A percentile compares a stretch with the other conserved stretches of the same genome.
These are phyloP conservation scores for Mucor irregularis DNA, from an alignment of 371 early-diverging fungal genomes.

Conservation along the genomic window DNA sequence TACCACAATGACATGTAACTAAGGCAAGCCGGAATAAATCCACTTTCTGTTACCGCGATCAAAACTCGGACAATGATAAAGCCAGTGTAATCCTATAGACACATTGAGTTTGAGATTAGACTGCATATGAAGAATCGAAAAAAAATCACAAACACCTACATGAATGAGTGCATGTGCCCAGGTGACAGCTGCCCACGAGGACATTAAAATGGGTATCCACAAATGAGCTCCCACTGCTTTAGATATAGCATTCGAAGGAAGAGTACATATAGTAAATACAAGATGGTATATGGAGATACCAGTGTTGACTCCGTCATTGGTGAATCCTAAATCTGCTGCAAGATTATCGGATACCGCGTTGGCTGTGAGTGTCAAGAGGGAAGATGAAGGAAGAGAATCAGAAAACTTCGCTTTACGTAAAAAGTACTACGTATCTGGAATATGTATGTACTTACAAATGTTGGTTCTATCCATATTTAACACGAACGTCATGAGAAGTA, in stretches of 20 bases:
- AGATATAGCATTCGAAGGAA: slow-evolving; percentile 52
- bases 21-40: slow-evolving; percentile 62
- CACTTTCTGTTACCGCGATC: slow-evolving; percentile 50
- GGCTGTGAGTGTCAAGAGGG: slow-evolving; percentile 12
- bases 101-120: neutral
- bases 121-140: neutral
- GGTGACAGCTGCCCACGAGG: slow-evolving; percentile 59
- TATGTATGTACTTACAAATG: slow-evolving; percentile 10
- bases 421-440: no score
- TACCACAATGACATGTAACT: slow-evolving; percentile 60
- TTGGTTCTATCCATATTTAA: slow-evolving; percentile 29
- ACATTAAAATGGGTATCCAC: slow-evolving; percentile 64
- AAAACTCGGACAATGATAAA: slow-evolving; percentile 33
- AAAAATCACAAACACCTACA: slow-evolving; percentile 9
- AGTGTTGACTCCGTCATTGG: slow-evolving; percentile 33
- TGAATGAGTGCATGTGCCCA: slow-evolving; percentile 38
- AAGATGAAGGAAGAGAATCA: neutral
- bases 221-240: slow-evolving; percentile 56
- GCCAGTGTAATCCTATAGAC: slow-evolving; percentile 24
- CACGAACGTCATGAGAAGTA: slow-evolving; percentile 28
- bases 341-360: slow-evolving; percentile 48
- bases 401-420: no score
- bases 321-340: slow-evolving; percentile 35
- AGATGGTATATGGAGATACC: slow-evolving; percentile 33
- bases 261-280: slow-evolving; percentile 34